Base-by-base conservation (phyloP, 257 asterid species). In the Handroanthus guayacan region DNA sequence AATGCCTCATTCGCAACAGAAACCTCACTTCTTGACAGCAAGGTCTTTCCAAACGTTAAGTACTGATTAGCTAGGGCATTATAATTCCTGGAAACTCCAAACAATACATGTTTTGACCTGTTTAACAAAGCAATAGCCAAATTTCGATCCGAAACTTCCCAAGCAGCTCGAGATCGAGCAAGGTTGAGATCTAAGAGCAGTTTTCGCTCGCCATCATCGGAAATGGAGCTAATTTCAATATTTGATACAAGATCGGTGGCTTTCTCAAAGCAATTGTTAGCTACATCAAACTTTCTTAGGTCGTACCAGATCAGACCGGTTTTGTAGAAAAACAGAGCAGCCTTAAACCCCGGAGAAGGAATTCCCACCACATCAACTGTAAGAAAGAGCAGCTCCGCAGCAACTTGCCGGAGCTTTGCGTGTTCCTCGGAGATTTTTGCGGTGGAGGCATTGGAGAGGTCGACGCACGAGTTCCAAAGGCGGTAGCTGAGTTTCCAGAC, bases 401-500 rank as follows among this genome's bases (percentile, higher is more conserved):
- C 90, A 66, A 87, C 78, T 68, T 91, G 97, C 55, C 99, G 97
- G 80, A 95, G 97, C 72, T 82, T 91, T 18, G 94, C 98, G 78
- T 88, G 94, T 73, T 91, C 96, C 50, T 84, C 96, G 10, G 85
- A 67, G 51, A 80, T 80, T 62, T 82, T 87, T 20, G 80, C 48
- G 36, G 80, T 17, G 55, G 89, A 86, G 34, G 91, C 89, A 79
- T 93, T 95, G 65, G 97, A 86, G 62, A 92, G 85, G 78, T 95
- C 99, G 71, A 95, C 98, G 62, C 96, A 90, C 38, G 91, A 82
- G 79, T 95, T 95, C 99, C 99, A 95, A 66, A 95, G 89, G 79
- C 99, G 97, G 86, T 93, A 95, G 78, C 93, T 85, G 74, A 95
- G 95, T 70, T 95, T 95, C 98, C 99, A 95, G 45, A 91, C 83